Evolutionary conservation across 257 asterid species (phyloP).

Genomic region (Penstemon eatonii): DNA sequence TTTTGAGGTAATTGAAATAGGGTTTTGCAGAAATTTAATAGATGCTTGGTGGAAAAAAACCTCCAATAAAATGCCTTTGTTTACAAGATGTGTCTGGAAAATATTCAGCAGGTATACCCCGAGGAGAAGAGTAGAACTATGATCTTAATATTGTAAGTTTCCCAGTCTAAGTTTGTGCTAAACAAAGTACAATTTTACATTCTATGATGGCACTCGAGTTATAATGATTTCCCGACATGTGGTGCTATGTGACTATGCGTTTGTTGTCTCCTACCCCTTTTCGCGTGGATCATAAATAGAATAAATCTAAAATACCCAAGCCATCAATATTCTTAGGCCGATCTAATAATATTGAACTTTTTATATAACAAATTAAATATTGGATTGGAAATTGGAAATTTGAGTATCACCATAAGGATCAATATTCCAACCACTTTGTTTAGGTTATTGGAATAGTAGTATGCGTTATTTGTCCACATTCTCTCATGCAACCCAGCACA

Average conservation of each 20-base stretch:
- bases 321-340: background rate
- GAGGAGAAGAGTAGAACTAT: background rate
- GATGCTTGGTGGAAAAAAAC: background rate
- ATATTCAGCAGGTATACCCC: background rate
- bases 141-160: background rate
- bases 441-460: background rate
- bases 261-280: background rate
- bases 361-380: background rate
- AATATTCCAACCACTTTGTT: background rate
- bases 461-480: too few relatives aligned
- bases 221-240: background rate
- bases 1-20: slow-evolving; percentile 2
- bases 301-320: background rate
- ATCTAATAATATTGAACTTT: background rate
- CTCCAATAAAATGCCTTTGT: background rate
- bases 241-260: background rate
- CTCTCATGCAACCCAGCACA: too few relatives aligned
- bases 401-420: background rate
- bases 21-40: background rate
- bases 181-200: background rate
- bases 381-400: background rate
- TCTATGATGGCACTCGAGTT: background rate
- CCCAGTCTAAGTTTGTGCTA: background rate
- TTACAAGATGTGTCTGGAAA: background rate
- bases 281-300: background rate